Percentiles rank a stretch among this genome's conserved stretches.
Conservation (phyloP, 257 asterid genomes). For the Solanum infundibuliforme region DNA sequence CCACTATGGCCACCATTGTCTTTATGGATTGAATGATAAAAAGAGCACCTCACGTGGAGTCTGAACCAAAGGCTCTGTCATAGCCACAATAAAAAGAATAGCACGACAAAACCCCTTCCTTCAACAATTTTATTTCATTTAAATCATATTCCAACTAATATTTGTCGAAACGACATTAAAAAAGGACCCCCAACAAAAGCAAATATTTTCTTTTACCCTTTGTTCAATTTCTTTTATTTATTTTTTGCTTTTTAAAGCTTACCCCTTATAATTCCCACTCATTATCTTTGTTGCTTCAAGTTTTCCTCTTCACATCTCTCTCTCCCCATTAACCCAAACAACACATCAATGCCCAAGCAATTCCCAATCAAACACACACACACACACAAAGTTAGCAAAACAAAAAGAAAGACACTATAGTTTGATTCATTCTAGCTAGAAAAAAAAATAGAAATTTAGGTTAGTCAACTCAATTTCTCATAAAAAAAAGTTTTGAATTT, state of each 20-base stretch:
- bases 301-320: constrained; percentile 34
- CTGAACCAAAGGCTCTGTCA: constrained; percentile 87
- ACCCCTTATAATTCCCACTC: constrained; percentile 81
- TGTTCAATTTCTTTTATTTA: background rate
- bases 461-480: background rate
- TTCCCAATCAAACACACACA: background rate
- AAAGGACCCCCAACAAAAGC: constrained; percentile 18
- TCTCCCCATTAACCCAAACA: constrained; percentile 3
- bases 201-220: constrained; percentile 20
- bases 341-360: background rate
- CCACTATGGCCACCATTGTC: constrained; percentile 84
- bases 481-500: background rate
- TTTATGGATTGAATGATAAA: constrained; percentile 93
- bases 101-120: background rate
- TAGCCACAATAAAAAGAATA: constrained; percentile 41
- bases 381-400: constrained; percentile 9
- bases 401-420: constrained; percentile 1
- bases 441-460: background rate
- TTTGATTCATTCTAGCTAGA: background rate
- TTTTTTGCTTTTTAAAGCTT: constrained; percentile 54
- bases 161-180: constrained; percentile 21
- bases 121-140: background rate
- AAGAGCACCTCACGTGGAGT: constrained; percentile 99
- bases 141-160: constrained; percentile 26
- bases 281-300: constrained; percentile 95